Evolutionary conservation across 495 filamentous ascomycete genomes (phyloP).

Genomic region (Evansstolkia leycettana): DNA sequence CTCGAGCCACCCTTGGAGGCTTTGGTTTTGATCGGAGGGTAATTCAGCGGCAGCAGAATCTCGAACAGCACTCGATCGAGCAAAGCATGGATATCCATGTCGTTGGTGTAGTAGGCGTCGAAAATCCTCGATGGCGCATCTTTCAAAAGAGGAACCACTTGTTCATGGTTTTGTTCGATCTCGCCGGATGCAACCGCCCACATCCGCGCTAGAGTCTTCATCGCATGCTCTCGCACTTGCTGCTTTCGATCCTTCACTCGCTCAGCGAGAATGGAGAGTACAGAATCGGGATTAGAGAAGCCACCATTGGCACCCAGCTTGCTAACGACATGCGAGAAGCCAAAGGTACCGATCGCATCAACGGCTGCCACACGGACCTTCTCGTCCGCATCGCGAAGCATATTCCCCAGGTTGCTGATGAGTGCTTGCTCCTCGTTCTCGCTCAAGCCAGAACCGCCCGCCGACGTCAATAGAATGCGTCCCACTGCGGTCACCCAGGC

Average conservation of each 20-base stretch:
- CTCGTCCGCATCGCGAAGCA: constrained; percentile 81
- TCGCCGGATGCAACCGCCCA: constrained; percentile 89
- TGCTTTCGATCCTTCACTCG: constrained; percentile 79
- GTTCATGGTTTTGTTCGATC: constrained; percentile 70
- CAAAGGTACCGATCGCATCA: constrained; percentile 63
- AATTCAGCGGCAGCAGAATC: constrained; percentile 69
- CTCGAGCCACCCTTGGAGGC: constrained; percentile 45
- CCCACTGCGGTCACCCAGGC: constrained; percentile 80
- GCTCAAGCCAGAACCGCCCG: constrained; percentile 73
- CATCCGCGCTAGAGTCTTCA: constrained; percentile 68
- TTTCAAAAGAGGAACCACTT: constrained; percentile 55
- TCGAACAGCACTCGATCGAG: constrained; percentile 83
- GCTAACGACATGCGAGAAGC: constrained; percentile 61
- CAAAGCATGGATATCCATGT: constrained; percentile 69
- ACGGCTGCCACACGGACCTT: constrained; percentile 81
- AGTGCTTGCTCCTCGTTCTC: constrained; percentile 62
- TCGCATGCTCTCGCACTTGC: constrained; percentile 70
- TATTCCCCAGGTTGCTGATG: constrained; percentile 59
- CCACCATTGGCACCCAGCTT: constrained; percentile 69
- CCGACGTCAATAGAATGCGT: constrained; percentile 69
- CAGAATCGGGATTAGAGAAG: constrained; percentile 52
- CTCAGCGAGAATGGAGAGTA: constrained; percentile 72
- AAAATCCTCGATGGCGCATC: constrained; percentile 77
- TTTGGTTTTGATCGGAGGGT: constrained; percentile 68
- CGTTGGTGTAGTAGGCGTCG: constrained; percentile 83